Conservation (phyloP, 148 eudicot genomes). For the Chenopodium quinoa region DNA sequence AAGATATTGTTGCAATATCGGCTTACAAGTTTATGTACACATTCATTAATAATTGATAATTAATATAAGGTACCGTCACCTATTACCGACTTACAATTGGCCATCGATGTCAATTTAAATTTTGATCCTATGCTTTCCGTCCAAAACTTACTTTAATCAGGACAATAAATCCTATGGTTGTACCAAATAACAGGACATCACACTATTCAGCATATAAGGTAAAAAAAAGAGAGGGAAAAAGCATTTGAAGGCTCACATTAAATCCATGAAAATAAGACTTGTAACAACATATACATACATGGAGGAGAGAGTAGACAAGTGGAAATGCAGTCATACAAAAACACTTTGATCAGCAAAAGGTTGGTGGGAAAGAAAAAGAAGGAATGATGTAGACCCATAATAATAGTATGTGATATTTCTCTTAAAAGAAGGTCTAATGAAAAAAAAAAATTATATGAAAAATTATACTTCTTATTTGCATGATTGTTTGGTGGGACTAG, state of each 20-base stretch:
- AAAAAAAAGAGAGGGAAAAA: not conserved
- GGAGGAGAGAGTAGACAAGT: constrained; percentile 28
- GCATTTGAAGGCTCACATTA: constrained; percentile 25
- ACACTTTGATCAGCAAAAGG: constrained; percentile 32
- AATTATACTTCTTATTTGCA: not conserved
- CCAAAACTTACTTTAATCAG: too few species aligned
- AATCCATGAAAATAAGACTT: constrained; percentile 17
- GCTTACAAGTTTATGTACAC: not conserved
- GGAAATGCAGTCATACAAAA: constrained; percentile 25
- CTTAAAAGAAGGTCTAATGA: not conserved
- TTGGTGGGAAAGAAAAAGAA: constrained; percentile 32
- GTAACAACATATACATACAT: constrained; percentile 15
- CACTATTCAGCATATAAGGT: not conserved
- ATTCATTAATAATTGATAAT: too few species aligned
- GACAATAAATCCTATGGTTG: not conserved
- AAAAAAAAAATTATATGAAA: not conserved
- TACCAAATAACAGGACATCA: not conserved
- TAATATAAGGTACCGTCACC: too few species aligned
- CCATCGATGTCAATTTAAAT: too few species aligned
- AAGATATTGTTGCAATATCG: too few species aligned
- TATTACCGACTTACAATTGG: too few species aligned
- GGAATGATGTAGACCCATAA: constrained; percentile 21
- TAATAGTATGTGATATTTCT: constrained; percentile 15
- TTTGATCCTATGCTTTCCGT: too few species aligned
- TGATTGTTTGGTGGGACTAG: constrained; percentile 23